A percentile compares a stretch with the other conserved stretches of the same genome.
Conservation (phyloP, 2,329 filamentous ascomycete species). For the Fusarium coffeatum region DNA sequence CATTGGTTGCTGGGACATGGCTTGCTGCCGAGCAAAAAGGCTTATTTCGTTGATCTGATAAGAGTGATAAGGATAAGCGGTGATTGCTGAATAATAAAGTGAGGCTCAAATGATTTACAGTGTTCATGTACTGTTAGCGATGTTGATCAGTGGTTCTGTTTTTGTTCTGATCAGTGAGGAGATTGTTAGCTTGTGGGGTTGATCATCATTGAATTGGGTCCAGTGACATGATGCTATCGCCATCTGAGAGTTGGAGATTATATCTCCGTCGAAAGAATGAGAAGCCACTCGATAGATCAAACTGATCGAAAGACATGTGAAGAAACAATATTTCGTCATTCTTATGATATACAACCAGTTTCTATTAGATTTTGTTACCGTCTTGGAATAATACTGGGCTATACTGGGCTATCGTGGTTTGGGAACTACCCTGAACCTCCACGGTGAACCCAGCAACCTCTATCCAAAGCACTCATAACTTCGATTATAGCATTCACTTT, state of each 20-base stretch:
- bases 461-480: not conserved
- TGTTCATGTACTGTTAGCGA: not conserved
- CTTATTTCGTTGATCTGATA: conserved; percentile 35
- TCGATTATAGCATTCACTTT: not conserved
- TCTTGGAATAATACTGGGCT: not conserved
- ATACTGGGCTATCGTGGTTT: no score
- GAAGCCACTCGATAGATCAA: not conserved
- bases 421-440: not conserved
- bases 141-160: conserved; percentile 16
- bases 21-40: conserved; percentile 24
- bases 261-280: not conserved
- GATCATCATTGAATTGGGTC: not conserved
- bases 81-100: conserved; percentile 29
- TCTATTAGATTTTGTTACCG: no score
- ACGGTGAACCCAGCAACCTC: not conserved
- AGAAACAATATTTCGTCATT: not conserved
- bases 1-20: conserved; percentile 33
- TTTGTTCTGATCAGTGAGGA: conserved; percentile 10
- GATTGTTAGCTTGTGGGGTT: not conserved
- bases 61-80: conserved; percentile 15
- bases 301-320: not conserved
- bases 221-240: conserved; percentile 13
- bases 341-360: not conserved
- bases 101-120: conserved; percentile 12
- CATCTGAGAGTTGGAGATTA: not conserved